phyloP scores from a whole-genome alignment of 257 asterid species.

The Przewalskia tangutica region DNA sequence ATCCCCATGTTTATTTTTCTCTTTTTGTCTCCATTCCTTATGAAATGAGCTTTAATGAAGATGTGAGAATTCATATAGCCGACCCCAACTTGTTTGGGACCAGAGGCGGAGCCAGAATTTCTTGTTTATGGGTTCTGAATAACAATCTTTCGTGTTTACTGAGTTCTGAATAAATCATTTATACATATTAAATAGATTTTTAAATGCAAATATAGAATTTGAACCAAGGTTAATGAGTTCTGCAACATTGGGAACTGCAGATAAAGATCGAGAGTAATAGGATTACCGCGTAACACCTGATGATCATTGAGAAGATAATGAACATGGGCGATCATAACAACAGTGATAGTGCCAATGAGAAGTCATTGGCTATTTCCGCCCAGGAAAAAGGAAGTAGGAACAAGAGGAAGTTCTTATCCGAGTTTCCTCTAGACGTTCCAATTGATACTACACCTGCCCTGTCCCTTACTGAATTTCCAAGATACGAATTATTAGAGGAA shows the following conservation, averaged over 20 bases:
- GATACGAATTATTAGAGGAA: conserved; percentile 48
- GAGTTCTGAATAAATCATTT: no score
- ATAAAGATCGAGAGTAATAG: no score
- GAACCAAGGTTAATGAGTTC: no score
- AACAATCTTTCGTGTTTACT: no score
- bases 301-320: background rate
- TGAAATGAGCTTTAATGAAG: background rate
- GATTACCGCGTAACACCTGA: no score
- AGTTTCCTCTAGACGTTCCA: conserved; percentile 24
- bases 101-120: no score
- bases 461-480: conserved; percentile 49
- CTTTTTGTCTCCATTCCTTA: background rate
- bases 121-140: no score
- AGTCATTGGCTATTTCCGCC: conserved; percentile 11
- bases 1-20: background rate
- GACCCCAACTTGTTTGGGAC: background rate
- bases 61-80: no score
- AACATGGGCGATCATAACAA: conserved; percentile 29
- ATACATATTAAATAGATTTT: no score
- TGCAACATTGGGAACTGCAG: conserved; percentile 2
- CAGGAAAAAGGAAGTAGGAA: conserved; percentile 49
- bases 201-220: no score
- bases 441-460: conserved; percentile 19
- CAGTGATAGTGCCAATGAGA: conserved; percentile 21
- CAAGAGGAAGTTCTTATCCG: conserved; percentile 62